Evolutionary conservation across 169 alveolate genomes (phyloP).

Genomic region (Pseudocohnilembus persalinus): DNA sequence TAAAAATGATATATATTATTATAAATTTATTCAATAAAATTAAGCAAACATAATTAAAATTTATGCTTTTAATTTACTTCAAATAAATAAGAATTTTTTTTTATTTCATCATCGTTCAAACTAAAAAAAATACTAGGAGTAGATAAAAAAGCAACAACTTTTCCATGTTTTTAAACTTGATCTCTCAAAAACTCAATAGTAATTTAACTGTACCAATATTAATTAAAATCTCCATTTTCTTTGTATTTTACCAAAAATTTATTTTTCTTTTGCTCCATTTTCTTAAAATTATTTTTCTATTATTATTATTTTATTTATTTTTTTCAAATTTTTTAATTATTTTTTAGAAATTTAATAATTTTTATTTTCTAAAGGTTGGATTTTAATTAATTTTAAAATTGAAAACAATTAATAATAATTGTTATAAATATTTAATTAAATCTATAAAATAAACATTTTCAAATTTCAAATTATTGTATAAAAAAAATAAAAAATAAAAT

Average conservation of each 20-base stretch:
- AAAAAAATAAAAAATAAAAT: no score
- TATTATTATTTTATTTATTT: no score
- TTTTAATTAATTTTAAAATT: no score
- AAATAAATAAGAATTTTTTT: conserved; percentile 21
- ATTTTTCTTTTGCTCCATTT: no score
- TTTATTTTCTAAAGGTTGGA: no score
- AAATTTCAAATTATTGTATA: no score
- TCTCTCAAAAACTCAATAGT: conserved; percentile 65
- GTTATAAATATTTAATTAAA: no score
- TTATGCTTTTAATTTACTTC: conserved; percentile 59
- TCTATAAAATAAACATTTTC: no score
- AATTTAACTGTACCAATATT: conserved; percentile 78
- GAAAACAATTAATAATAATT: no score
- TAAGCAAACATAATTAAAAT: conserved; percentile 71
- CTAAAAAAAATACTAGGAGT: conserved; percentile 26
- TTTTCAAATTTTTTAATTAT: no score
- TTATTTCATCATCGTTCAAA: conserved; percentile 1
- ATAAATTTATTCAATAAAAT: conserved; percentile 54
- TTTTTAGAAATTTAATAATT: no score
- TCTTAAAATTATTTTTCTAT: no score
- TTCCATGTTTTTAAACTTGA: conserved; percentile 50
- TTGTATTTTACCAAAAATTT: conserved; percentile 16
- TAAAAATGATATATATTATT: conserved; percentile 53
- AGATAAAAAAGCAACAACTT: conserved; percentile 6
- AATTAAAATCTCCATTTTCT: conserved; percentile 78